phyloP scores from a whole-genome alignment of 768 basidiomycete species.

The Rhodotorula diobovata region DNA sequence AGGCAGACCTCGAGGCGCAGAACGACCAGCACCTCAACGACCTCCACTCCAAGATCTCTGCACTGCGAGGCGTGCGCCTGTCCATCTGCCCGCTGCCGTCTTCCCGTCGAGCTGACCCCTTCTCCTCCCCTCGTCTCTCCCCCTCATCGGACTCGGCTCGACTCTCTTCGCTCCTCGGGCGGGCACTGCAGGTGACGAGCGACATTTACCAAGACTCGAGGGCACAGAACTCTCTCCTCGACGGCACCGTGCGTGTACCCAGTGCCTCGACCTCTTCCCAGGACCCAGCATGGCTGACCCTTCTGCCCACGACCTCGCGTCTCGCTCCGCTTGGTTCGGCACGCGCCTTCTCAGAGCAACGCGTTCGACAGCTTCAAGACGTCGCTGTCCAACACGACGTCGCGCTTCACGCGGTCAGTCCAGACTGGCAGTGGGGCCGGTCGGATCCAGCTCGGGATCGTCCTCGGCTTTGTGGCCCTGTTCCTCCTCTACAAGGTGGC shows the following conservation, averaged over 20 bases:
- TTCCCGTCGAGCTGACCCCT: background rate
- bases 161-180: background rate
- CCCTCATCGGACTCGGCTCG: background rate
- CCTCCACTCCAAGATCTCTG: constrained; percentile 42
- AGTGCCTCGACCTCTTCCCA: too few relatives aligned
- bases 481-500: constrained; percentile 32
- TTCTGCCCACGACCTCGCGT: background rate
- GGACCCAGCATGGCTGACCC: background rate
- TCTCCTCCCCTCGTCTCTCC: too few relatives aligned
- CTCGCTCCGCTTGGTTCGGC: background rate
- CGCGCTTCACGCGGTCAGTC: constrained; percentile 27
- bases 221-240: constrained; percentile 37
- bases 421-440: constrained; percentile 10
- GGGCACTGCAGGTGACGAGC: constrained; percentile 38
- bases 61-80: constrained; percentile 41
- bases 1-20: constrained; percentile 40
- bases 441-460: constrained; percentile 19
- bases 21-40: constrained; percentile 44
- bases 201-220: constrained; percentile 43
- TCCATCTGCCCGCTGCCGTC: background rate
- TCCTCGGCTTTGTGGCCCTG: constrained; percentile 20
- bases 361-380: constrained; percentile 38
- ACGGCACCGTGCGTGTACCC: constrained; percentile 31
- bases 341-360: constrained; percentile 12
- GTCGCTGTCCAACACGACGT: constrained; percentile 28